Evolutionary conservation across 2,329 filamentous ascomycete species (phyloP), one percentile per base, ranked within the genome.

Genomic region (Aspergillus sp.): DNA sequence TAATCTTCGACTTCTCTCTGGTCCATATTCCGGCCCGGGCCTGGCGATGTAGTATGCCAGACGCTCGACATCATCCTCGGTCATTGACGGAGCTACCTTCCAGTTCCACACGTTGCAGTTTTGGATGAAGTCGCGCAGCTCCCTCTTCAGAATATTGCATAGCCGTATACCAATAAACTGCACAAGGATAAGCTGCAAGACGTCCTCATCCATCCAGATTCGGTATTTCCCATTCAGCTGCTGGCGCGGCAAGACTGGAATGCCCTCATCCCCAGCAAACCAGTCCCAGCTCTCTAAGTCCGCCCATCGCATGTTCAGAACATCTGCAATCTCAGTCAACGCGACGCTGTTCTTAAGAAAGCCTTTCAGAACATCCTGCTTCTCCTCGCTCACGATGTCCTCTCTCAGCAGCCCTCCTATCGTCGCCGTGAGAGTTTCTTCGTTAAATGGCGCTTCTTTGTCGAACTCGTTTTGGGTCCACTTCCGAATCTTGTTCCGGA

Each of bases 141-240:
- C n/a, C 1, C 1, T 4, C 53, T 67, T 69, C 4, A 70, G 18
- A 2, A 68, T 48, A 9, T 69, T 67, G 52, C 72, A 75, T 57
- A 76, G 67, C 17, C 63, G 61, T 26, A 76, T 67, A 2, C 74
- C 76, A 38, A 80, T 75, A 55, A 73, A 78, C 52, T 79, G 76
- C 13, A 77, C 69, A 55, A 79, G 78, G 12, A 79, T 73, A n/a
- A 75, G 71, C 59, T 80, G 76, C 15, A 80, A 64, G 11, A 79
- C 72, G 48, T 80, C 77, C 54, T 80, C 76, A 55, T 80, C 76
- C 67, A 78, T 76, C 72, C 77, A 77, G 52, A 79, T 76, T 2
- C 76, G 70, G 57, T 78, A 79, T 56, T 77, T 79, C 2, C 78
- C 77, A 52, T 78, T 79, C 22, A 76, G 59, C 36, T 77, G 74